phyloP scores from a whole-genome alignment of 78 protist species.

The Pigoraptor vietnamica region DNA sequence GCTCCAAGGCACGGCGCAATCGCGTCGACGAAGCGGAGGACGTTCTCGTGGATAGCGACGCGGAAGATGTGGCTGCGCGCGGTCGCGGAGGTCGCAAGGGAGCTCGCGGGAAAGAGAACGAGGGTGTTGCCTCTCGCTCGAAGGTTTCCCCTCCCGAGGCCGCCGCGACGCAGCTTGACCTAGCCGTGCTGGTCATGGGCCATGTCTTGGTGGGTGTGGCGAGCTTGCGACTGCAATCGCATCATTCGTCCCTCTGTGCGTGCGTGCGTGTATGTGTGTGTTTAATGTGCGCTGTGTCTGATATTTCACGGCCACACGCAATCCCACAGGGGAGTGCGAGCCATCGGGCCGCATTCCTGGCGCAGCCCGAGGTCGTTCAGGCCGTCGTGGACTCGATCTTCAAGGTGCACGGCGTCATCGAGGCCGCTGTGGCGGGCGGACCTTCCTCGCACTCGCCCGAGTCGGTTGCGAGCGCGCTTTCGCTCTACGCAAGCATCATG shows the following conservation, averaged over 20 bases:
- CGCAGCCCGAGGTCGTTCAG: neutral
- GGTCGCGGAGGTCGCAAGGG: neutral
- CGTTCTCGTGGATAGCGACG: neutral
- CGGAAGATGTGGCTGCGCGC: neutral
- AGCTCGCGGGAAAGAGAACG: neutral
- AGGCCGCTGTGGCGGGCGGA: neutral
- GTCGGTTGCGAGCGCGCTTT: neutral
- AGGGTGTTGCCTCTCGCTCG: neutral
- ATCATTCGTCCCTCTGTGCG: no score
- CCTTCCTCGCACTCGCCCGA: neutral
- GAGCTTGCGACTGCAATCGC: no score
- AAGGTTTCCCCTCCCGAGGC: neutral
- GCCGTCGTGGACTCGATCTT: neutral
- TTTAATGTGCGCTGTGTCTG: no score
- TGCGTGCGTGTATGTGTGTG: no score
- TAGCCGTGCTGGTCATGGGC: neutral
- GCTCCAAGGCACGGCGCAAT: no score
- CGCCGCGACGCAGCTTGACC: neutral
- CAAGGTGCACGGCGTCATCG: neutral
- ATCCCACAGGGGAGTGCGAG: no score
- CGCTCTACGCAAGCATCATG: neutral
- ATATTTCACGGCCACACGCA: no score
- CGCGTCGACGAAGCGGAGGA: no score
- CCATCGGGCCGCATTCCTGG: no score
- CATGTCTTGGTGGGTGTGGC: neutral